These are phyloP conservation scores for Rhodamnia argentea DNA, from an alignment of 345 rosid species.

Conservation along the genomic window DNA sequence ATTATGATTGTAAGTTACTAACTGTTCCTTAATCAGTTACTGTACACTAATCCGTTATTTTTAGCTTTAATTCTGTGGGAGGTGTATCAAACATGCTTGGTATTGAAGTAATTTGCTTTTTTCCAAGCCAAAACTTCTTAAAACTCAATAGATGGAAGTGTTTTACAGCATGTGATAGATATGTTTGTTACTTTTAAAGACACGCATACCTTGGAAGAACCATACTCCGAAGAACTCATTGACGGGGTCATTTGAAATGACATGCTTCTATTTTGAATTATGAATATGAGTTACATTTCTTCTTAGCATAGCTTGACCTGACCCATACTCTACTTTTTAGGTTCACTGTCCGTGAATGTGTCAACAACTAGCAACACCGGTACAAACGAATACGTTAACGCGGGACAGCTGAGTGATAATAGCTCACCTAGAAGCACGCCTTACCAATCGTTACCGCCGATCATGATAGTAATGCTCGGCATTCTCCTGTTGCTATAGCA, in stretches of 20 bases:
- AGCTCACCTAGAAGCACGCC: conserved; percentile 16
- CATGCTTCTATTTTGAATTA: neutral
- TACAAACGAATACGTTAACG: conserved; percentile 57
- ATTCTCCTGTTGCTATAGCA: conserved; percentile 34
- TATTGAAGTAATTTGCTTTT: neutral
- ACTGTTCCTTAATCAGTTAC: neutral
- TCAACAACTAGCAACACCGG: conserved; percentile 50
- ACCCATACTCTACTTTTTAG: conserved; percentile 14
- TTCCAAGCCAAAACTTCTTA: neutral
- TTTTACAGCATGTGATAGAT: neutral
- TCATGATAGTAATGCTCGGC: conserved; percentile 9
- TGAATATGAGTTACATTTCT: neutral
- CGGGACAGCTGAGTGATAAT: conserved; percentile 44
- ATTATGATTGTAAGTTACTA: conserved; percentile 64
- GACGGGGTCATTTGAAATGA: neutral
- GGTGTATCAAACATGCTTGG: neutral
- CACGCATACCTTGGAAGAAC: neutral
- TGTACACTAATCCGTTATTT: neutral
- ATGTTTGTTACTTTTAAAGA: neutral
- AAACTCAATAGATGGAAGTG: neutral
- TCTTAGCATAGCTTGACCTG: neutral
- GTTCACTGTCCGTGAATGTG: conserved; percentile 69
- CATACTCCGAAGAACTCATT: neutral
- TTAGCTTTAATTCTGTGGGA: neutral
- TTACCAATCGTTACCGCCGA: neutral